Base-by-base conservation (phyloP, 1,284 basidiomycete genomes). In the Cutaneotrichosporon dermatis region DNA sequence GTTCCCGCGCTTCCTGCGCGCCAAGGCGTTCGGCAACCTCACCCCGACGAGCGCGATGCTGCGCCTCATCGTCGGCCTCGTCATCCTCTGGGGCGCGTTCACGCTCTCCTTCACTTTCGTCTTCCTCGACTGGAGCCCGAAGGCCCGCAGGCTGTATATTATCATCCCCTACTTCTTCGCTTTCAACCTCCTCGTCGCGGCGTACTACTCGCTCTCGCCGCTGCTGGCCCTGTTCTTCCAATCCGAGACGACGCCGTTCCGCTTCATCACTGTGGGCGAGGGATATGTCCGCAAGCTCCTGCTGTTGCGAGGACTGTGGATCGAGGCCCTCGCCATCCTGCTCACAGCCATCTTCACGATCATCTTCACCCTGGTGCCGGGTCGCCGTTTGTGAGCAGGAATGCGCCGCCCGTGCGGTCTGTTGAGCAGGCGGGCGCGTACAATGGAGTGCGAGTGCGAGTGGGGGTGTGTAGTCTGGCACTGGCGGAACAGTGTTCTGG, bases 191-290 rank as follows among this genome's bases (percentile, higher is more conserved):
- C 84, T 99, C 62, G 83, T 97, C 59, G 90, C 92, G 25, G 91
- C 96, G 72, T 90, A 94, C 78, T 99, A 99, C 79, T 92, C 95
- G 76, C 86, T 98, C 57, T 94, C 97, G 76, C 95, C 95, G 3
- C 81, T 97, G 67, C 70, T 83, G 49, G 80, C 77, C 10, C 60
- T 80, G 13, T 66, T 79, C 46, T 69, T 73, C 41, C 73, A 69
- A 67, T 75, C 80, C 51, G 71, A 79, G 55, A 79, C 77, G n/a
- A 75, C 92, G 11, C 93, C 94, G 2, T 97, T 98, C 85, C 86
- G 89, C 57, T 88, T 90, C 6, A 87, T 97, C 55, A 83, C 82
- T 34, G 91, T 99, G 58, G 85, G 87, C 53, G 95, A 99, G 77
- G 87, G 87, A 16, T 98, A 97, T 72, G 92, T 99, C 66, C 86